Conservation (phyloP, 2,329 filamentous ascomycete genomes). For the Diaporthe nobilis region DNA sequence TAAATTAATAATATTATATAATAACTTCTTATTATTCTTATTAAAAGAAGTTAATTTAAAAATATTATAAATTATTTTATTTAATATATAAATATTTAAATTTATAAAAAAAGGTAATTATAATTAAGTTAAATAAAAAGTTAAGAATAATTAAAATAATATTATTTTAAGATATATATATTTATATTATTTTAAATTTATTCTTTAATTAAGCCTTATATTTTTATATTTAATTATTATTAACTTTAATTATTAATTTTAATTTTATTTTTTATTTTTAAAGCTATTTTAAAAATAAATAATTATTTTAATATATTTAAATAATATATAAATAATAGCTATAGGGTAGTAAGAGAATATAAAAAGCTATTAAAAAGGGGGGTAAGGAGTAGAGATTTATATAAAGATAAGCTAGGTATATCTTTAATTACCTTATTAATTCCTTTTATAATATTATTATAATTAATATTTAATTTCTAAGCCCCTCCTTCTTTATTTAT, state of each 20-base stretch:
- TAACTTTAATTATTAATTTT: not conserved
- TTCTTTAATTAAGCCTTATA: not conserved
- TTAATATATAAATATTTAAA: not conserved
- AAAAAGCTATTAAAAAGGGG: fast-evolving
- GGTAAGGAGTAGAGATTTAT: too few species aligned
- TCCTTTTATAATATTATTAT: too few species aligned
- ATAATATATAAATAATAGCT: not conserved
- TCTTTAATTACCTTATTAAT: too few species aligned
- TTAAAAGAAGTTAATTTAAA: not conserved
- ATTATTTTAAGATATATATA: not conserved
- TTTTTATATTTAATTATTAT: not conserved
- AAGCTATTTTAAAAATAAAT: not conserved
- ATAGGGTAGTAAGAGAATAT: not conserved
- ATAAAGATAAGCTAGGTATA: too few species aligned
- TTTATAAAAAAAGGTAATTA: not conserved
- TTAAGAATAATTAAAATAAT: not conserved
- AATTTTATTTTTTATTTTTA: not conserved
- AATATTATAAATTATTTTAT: too few species aligned
- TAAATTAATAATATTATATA: not conserved
- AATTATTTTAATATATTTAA: not conserved
- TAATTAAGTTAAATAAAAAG: not conserved
- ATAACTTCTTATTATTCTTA: not conserved
- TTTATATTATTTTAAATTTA: not conserved
- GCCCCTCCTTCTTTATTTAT: too few species aligned
- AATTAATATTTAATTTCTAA: too few species aligned